Percentiles rank a stretch among this genome's conserved stretches.
phyloP scores from a whole-genome alignment of 1,139 yeast species.

The Candida smagusa region DNA sequence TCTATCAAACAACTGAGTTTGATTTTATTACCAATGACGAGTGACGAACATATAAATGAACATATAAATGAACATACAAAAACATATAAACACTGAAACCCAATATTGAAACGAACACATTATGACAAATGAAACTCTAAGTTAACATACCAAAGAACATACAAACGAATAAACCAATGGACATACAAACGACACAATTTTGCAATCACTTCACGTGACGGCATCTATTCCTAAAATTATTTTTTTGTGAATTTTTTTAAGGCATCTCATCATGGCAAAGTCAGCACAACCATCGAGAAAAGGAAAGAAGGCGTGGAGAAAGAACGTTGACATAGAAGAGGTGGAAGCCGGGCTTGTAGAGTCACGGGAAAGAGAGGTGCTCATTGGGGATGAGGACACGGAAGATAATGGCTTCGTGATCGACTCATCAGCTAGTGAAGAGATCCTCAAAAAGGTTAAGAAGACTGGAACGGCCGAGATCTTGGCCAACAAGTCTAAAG shows the following conservation, averaged over 20 bases:
- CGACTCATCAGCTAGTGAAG: slow-evolving; percentile 35
- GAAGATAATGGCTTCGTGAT: slow-evolving; percentile 64
- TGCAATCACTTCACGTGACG: slow-evolving; percentile 6
- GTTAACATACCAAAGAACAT: too few species aligned
- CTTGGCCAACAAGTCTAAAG: slow-evolving; percentile 71
- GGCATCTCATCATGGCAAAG: slow-evolving; percentile 8
- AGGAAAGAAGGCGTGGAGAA: slow-evolving; percentile 95
- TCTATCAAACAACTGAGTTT: too few species aligned
- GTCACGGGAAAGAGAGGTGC: slow-evolving; percentile 62
- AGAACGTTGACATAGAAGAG: slow-evolving; percentile 83
- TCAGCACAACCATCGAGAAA: slow-evolving; percentile 71
- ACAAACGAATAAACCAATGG: too few species aligned
- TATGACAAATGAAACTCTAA: too few species aligned
- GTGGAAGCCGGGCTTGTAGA: slow-evolving; percentile 69
- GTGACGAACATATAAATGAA: too few species aligned
- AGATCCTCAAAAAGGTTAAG: slow-evolving; percentile 24
- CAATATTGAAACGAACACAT: too few species aligned
- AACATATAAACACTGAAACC: too few species aligned
- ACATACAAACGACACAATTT: too few species aligned
- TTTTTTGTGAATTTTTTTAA: too few species aligned
- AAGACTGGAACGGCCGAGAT: slow-evolving; percentile 72
- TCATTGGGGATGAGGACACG: slow-evolving; percentile 57
- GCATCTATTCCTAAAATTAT: not conserved
- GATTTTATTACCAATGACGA: too few species aligned
- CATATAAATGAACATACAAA: too few species aligned